phyloP scores from a whole-genome alignment of 78 protist genomes.

The Chrysochromulina parva region DNA sequence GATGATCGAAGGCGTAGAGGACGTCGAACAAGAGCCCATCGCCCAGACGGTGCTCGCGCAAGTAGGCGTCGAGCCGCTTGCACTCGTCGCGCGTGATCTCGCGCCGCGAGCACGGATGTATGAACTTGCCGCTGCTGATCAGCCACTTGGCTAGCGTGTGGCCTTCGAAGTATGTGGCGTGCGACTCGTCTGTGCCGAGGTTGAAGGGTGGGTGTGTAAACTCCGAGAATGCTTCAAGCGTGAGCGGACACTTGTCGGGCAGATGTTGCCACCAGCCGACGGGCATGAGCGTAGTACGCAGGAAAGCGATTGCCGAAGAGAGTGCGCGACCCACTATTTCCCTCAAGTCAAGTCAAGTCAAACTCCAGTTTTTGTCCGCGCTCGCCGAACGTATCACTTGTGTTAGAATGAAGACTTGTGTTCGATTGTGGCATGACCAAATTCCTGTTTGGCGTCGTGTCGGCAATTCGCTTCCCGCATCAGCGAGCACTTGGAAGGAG shows the following conservation, averaged over 20 bases:
- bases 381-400: no score
- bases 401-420: no score
- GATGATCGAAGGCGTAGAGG: neutral
- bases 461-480: no score
- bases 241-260: neutral
- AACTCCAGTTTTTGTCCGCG: no score
- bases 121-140: neutral
- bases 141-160: neutral
- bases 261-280: slow-evolving; percentile 7
- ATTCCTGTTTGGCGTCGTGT: no score
- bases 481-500: no score
- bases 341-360: no score
- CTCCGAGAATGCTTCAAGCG: neutral
- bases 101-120: slow-evolving; percentile 2
- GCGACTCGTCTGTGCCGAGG: neutral
- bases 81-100: neutral
- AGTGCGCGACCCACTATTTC: no score
- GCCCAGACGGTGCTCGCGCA: no score
- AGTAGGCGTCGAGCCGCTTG: neutral
- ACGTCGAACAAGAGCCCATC: neutral
- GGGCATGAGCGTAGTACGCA: no score
- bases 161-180: neutral
- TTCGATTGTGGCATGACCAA: no score
- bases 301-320: no score
- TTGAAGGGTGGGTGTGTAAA: neutral